These are phyloP conservation scores for Lactarius pseudohatsudake DNA, from an alignment of 768 basidiomycete genomes.

Conservation along the genomic window DNA sequence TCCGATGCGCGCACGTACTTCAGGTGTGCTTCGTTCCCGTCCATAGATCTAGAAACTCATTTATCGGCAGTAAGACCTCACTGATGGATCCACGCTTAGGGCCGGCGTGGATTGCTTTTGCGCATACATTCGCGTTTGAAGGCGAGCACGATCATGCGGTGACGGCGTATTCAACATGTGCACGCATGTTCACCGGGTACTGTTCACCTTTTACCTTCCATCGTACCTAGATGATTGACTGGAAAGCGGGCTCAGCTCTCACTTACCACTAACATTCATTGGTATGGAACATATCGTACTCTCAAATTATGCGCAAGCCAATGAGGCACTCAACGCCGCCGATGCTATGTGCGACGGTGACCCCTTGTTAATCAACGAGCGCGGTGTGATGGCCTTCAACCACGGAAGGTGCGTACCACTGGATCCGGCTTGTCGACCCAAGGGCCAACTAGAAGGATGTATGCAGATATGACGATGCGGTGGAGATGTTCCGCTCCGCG, in stretches of 20 bases:
- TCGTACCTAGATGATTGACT: background rate
- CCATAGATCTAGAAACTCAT: conserved; percentile 9
- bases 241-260: conserved; percentile 61
- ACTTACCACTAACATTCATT: conserved; percentile 91
- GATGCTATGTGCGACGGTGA: conserved; percentile 81
- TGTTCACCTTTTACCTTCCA: conserved; percentile 30
- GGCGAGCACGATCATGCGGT: conserved; percentile 99
- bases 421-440: background rate
- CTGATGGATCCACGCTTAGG: conserved; percentile 95
- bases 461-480: conserved; percentile 72
- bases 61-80: conserved; percentile 75
- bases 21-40: conserved; percentile 56
- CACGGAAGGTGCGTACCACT: conserved; percentile 64
- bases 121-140: conserved; percentile 94
- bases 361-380: conserved; percentile 87
- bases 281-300: conserved; percentile 98
- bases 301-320: conserved; percentile 75
- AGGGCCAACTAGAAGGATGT: background rate
- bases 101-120: conserved; percentile 97
- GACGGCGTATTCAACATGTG: conserved; percentile 96
- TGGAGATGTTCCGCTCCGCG: conserved; percentile 67
- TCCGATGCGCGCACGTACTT: conserved; percentile 91
- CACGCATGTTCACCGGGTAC: conserved; percentile 92
- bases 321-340: conserved; percentile 86
- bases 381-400: conserved; percentile 90